A percentile compares a stretch with the other conserved stretches of the same genome.
phyloP scores from a whole-genome alignment of 1,139 yeast genomes.

The Lodderomyces oxycetoniae region DNA sequence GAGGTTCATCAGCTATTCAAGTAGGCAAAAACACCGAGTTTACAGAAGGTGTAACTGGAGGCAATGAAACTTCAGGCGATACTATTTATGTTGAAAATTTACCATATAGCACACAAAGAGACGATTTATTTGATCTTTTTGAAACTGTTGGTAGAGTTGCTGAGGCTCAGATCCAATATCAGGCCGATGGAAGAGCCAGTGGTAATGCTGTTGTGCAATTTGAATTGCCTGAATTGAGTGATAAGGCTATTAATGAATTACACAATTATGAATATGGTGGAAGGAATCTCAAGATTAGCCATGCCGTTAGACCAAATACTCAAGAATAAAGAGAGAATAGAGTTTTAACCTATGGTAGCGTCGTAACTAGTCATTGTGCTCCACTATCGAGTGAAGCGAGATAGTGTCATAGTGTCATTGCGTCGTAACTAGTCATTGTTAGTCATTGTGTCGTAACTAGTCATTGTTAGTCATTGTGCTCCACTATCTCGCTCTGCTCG shows the following conservation, averaged over 20 bases:
- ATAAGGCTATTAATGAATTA: constrained; percentile 67
- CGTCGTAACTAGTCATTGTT: too few relatives aligned
- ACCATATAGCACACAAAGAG: constrained; percentile 84
- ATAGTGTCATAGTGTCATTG: too few relatives aligned
- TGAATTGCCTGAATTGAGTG: constrained; percentile 65
- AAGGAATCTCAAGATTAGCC: constrained; percentile 55
- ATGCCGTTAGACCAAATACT: background rate
- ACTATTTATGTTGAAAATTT: constrained; percentile 71
- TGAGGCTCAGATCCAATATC: constrained; percentile 73
- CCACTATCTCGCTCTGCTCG: too few relatives aligned
- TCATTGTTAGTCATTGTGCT: too few relatives aligned
- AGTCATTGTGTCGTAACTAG: too few relatives aligned
- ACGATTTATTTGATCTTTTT: constrained; percentile 80
- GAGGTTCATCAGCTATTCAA: constrained; percentile 1
- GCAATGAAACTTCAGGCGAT: constrained; percentile 47
- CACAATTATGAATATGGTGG: constrained; percentile 83
- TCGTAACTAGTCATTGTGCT: too few relatives aligned
- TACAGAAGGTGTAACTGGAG: constrained; percentile 63
- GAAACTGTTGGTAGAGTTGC: constrained; percentile 77
- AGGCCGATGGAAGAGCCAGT: constrained; percentile 59
- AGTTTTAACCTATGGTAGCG: too few relatives aligned
- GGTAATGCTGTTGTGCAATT: constrained; percentile 86
- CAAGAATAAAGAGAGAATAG: background rate
- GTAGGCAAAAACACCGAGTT: constrained; percentile 45
- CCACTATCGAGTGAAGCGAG: too few relatives aligned